Conservation (phyloP, 2,329 filamentous ascomycete species). For the Botrytis paeoniae region DNA sequence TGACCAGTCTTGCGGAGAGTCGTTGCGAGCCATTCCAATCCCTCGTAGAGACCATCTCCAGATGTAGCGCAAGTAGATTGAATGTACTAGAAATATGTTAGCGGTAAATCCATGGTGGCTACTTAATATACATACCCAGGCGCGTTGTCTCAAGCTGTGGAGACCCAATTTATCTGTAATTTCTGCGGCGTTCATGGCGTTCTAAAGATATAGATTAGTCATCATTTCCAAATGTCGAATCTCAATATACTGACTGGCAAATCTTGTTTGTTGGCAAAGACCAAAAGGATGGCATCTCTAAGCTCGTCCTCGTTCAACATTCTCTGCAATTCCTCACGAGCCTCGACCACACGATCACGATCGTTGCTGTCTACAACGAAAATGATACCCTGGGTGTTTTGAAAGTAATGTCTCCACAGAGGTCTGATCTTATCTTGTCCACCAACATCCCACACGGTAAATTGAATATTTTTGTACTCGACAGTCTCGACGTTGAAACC, state of each 20-base stretch:
- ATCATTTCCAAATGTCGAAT: not conserved
- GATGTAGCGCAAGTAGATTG: slow-evolving; percentile 99
- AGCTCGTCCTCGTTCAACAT: slow-evolving; percentile 99
- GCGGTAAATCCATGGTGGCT: slow-evolving; percentile 11
- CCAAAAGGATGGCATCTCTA: slow-evolving; percentile 90
- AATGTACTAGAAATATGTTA: slow-evolving; percentile 68
- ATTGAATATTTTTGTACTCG: slow-evolving; percentile 99
- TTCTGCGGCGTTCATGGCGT: slow-evolving; percentile 99
- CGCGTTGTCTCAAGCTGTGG: slow-evolving; percentile 96
- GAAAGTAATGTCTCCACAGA: slow-evolving; percentile 99
- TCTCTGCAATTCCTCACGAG: slow-evolving; percentile 91
- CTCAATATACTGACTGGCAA: slow-evolving; percentile 67
- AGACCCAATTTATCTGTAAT: slow-evolving; percentile 99
- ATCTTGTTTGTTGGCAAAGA: slow-evolving; percentile 99
- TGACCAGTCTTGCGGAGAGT: slow-evolving; percentile 74
- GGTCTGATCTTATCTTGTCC: slow-evolving; percentile 99
- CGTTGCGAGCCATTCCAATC: slow-evolving; percentile 89
- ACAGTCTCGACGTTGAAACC: slow-evolving; percentile 99
- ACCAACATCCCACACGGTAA: slow-evolving; percentile 99
- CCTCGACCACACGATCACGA: slow-evolving; percentile 96
- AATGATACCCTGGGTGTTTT: slow-evolving; percentile 99
- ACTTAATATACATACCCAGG: slow-evolving; percentile 74
- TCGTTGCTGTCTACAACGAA: slow-evolving; percentile 99
- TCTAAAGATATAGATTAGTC: slow-evolving; percentile 51
- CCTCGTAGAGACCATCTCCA: slow-evolving; percentile 98